A percentile compares a stretch with the other conserved stretches of the same genome.
Evolutionary conservation across 495 filamentous ascomycete species (phyloP).

Genomic region (Echria macrotheca): DNA sequence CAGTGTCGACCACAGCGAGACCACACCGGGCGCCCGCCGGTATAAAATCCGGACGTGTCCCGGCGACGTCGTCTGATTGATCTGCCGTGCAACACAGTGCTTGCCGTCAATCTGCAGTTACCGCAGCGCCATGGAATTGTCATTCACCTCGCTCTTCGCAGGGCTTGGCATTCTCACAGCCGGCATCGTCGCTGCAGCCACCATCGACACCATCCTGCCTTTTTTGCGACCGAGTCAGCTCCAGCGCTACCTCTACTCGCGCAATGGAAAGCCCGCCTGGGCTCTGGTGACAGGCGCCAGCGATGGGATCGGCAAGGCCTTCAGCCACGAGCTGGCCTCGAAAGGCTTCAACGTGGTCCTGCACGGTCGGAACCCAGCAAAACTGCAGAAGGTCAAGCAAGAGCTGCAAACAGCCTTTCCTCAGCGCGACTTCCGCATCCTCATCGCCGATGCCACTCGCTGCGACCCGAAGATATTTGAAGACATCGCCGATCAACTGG

Average conservation of each 20-base stretch:
- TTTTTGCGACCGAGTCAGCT: slow-evolving; percentile 12
- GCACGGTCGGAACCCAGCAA: slow-evolving; percentile 48
- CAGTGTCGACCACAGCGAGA: too few species aligned
- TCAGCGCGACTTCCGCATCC: slow-evolving; percentile 18
- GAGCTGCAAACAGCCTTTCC: slow-evolving; percentile 29
- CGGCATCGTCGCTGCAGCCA: background rate
- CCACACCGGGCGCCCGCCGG: too few species aligned
- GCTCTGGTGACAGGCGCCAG: slow-evolving; percentile 56
- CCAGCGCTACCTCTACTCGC: slow-evolving; percentile 20
- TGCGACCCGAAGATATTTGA: slow-evolving; percentile 2
- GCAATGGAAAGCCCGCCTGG: slow-evolving; percentile 35
- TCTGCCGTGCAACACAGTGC: too few species aligned
- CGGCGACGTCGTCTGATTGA: too few species aligned
- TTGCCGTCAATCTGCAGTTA: background rate
- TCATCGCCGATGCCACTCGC: slow-evolving; percentile 22
- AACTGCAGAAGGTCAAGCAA: slow-evolving; percentile 32
- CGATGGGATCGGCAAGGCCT: slow-evolving; percentile 53
- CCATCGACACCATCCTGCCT: slow-evolving; percentile 2
- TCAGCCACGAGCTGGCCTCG: slow-evolving; percentile 45
- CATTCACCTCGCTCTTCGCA: background rate
- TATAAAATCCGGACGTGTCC: too few species aligned
- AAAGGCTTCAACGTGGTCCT: slow-evolving; percentile 54
- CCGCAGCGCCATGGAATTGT: background rate
- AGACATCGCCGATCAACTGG: slow-evolving; percentile 16
- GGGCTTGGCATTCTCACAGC: background rate